Percentiles rank a stretch among this genome's conserved stretches.
Conservation (phyloP, 371 early-diverging fungal genomes). For the Syncephalastrum racemosum region DNA sequence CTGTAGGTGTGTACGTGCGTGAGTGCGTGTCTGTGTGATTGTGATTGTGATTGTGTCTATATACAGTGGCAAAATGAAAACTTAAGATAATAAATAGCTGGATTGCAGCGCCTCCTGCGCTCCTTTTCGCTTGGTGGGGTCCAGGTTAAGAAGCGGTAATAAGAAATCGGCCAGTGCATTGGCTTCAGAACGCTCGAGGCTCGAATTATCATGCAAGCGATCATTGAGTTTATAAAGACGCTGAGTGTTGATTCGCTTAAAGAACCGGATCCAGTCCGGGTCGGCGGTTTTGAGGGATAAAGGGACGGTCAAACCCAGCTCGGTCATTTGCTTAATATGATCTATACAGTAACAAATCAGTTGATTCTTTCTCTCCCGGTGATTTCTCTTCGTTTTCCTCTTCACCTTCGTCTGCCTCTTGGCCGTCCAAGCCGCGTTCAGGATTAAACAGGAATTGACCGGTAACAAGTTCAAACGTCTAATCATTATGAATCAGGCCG, state of each 20-base stretch:
- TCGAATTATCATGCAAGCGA: conserved; percentile 83
- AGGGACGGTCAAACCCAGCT: conserved; percentile 79
- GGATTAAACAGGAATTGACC: conserved; percentile 97
- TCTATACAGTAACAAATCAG: conserved; percentile 50
- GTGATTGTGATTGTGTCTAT: too few relatives aligned
- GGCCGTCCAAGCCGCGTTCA: conserved; percentile 76
- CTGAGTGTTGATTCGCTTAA: conserved; percentile 84
- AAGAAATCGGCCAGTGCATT: conserved; percentile 60
- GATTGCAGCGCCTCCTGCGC: conserved; percentile 59
- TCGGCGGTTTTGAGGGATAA: conserved; percentile 35
- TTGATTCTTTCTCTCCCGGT: background rate
- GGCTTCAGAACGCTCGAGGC: conserved; percentile 57
- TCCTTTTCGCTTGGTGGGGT: conserved; percentile 55
- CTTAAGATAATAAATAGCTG: conserved; percentile 2
- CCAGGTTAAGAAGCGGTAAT: conserved; percentile 76
- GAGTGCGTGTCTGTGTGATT: too few relatives aligned
- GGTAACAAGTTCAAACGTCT: conserved; percentile 80
- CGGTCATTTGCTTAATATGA: conserved; percentile 95
- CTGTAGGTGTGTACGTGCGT: too few relatives aligned
- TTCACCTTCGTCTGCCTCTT: conserved; percentile 19
- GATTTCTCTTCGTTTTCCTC: conserved; percentile 1
- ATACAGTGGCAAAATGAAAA: too few relatives aligned
- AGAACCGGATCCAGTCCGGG: conserved; percentile 63
- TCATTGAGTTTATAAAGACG: conserved; percentile 79
- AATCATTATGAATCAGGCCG: background rate